Evolutionary conservation across 768 basidiomycete species (phyloP).

Genomic region (Termitomyces sp.): DNA sequence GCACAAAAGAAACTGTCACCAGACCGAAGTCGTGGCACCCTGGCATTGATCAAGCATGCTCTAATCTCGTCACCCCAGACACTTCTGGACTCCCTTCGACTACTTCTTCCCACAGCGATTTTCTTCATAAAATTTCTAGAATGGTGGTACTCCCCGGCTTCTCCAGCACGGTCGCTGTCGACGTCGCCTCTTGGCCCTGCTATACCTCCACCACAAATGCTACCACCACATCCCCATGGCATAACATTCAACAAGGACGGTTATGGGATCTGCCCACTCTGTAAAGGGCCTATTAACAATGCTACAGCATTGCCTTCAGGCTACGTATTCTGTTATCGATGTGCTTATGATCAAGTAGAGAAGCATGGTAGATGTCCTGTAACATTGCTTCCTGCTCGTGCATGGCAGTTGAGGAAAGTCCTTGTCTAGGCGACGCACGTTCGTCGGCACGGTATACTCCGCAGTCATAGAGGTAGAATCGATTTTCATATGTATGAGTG

Average conservation of each 20-base stretch:
- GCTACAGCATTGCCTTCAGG: slow-evolving; percentile 89
- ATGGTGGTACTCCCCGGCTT: slow-evolving; percentile 98
- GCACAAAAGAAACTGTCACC: slow-evolving; percentile 24
- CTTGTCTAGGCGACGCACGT: slow-evolving; percentile 62
- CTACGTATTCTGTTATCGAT: slow-evolving; percentile 93
- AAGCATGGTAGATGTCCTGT: slow-evolving; percentile 80
- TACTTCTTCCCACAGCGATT: slow-evolving; percentile 82
- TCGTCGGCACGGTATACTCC: slow-evolving; percentile 24
- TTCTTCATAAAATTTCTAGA: slow-evolving; percentile 96
- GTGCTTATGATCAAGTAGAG: slow-evolving; percentile 80
- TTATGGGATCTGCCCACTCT: slow-evolving; percentile 87
- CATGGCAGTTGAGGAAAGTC: slow-evolving; percentile 86
- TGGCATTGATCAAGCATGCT: slow-evolving; percentile 40
- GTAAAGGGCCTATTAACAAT: slow-evolving; percentile 67
- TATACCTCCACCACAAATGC: slow-evolving; percentile 72
- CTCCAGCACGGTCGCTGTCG: slow-evolving; percentile 72
- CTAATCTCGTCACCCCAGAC: slow-evolving; percentile 53
- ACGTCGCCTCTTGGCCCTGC: slow-evolving; percentile 60
- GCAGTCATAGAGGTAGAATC: slow-evolving; percentile 14
- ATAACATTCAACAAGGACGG: slow-evolving; percentile 53
- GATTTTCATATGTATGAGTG: slow-evolving; percentile 12
- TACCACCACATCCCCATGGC: slow-evolving; percentile 70
- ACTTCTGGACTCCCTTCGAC: slow-evolving; percentile 70
- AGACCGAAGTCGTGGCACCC: slow-evolving; percentile 29
- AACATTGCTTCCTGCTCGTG: slow-evolving; percentile 68